These are phyloP conservation scores for Phoenix dactylifera DNA, from an alignment of 176 grass and related monocot genomes.

Conservation along the genomic window DNA sequence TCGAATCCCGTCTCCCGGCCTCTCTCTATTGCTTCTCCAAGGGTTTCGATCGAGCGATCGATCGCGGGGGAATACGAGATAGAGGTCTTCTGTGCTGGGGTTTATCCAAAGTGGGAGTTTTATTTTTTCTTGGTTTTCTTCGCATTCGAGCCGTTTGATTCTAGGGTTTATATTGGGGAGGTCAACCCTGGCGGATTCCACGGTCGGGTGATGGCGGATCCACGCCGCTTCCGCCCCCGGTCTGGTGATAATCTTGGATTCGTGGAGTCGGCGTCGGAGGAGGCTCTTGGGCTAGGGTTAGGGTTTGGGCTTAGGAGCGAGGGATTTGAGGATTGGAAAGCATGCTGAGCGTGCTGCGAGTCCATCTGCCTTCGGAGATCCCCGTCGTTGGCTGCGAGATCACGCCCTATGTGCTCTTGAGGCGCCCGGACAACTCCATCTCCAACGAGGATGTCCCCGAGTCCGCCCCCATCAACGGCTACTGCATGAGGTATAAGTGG, in stretches of 20 bases:
- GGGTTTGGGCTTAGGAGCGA: slow-evolving; percentile 12
- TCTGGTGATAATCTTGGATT: neutral
- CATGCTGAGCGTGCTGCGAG: slow-evolving; percentile 26
- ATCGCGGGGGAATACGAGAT: too few relatives aligned
- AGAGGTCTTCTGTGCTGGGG: too few relatives aligned
- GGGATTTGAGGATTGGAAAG: slow-evolving; percentile 13
- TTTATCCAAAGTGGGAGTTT: too few relatives aligned
- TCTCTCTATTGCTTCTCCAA: too few relatives aligned
- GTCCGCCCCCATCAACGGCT: slow-evolving; percentile 12
- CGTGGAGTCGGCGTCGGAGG: neutral
- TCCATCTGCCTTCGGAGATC: slow-evolving; percentile 27
- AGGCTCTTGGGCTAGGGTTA: slow-evolving; percentile 2
- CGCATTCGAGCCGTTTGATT: neutral
- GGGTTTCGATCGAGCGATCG: too few relatives aligned
- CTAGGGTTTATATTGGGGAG: slow-evolving; percentile 4
- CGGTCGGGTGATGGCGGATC: slow-evolving; percentile 17
- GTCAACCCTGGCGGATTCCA: slow-evolving; percentile 21
- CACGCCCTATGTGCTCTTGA: slow-evolving; percentile 23
- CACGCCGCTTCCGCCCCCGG: neutral
- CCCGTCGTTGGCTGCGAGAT: slow-evolving; percentile 27
- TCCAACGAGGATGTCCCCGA: slow-evolving; percentile 24
- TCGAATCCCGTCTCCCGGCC: too few relatives aligned
- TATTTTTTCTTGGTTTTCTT: too few relatives aligned
- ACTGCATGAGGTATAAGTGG: slow-evolving; percentile 23
- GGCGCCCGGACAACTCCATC: slow-evolving; percentile 17